Base-by-base conservation (phyloP, 169 alveolate species). In the Cryptosporidium ubiquitum region DNA sequence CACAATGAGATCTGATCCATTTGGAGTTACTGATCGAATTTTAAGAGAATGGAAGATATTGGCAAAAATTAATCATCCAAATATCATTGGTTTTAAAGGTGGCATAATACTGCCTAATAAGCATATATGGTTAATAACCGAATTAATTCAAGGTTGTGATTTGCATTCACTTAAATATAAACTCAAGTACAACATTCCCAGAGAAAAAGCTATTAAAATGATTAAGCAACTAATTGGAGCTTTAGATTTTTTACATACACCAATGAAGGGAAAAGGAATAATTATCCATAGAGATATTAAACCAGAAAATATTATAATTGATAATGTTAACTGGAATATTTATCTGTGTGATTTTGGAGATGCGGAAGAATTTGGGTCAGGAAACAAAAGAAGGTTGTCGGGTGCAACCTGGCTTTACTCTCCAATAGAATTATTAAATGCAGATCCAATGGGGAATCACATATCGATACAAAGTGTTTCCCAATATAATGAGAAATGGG, bases 351-450 rank as follows among this genome's bases (percentile, higher is more conserved):
- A 94, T 85, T 94, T 94, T 84, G 96, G 96, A 0, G 96, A 94
- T 79, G 93, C 96, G 4, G 96, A 92, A 75, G 98, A 95, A 44
- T 91, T 94, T 33, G 92, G 92, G n/a, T 93, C 92, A 68, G 97
- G 96, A 26, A 84, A 79, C 39, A 93, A 93, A 39, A 93, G 95
- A 2, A 91, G 93, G 60, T 91, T 96, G 3, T 93, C 96, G 0
- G 98, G 98, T 5, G 98, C 98, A 58, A 96, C 98, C 0, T 96
- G 98, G 98, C 92, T 95, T 44, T 96, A 96, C 85, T 97, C 98
- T 31, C 98, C 98, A 9, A 96, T 97, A 0, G 98, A 96, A 74
- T 84, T 96, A 51, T 75, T 96, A 70, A 79, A 84, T 35, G 92
- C 93, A 60, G 93, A 93, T 64, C 95, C 97, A 0, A 91, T 95